Evolutionary conservation across 75 land plant genomes (phyloP).

Genomic region (Cunninghamia lanceolata): DNA sequence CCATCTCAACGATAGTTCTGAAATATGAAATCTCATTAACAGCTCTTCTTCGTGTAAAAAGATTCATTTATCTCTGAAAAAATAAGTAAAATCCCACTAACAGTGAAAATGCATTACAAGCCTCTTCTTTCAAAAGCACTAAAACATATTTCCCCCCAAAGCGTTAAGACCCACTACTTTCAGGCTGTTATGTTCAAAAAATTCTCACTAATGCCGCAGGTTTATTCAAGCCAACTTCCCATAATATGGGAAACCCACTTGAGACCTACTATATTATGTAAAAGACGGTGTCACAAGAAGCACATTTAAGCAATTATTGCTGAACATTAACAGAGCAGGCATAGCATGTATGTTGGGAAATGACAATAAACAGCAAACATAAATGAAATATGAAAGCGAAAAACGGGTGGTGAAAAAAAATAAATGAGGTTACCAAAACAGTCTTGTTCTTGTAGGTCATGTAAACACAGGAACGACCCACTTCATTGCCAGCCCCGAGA

Average conservation of each 20-base stretch:
- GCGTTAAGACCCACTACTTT: too few relatives aligned
- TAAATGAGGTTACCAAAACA: constrained; percentile 51
- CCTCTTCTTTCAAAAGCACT: too few relatives aligned
- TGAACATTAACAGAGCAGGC: not conserved
- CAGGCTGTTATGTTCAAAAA: too few relatives aligned
- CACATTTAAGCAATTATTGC: not conserved
- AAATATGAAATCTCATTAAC: too few relatives aligned
- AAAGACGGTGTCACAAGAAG: not conserved
- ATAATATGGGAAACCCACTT: not conserved
- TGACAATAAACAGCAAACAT: not conserved
- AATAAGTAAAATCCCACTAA: not conserved
- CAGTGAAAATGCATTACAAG: not conserved
- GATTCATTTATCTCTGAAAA: not conserved
- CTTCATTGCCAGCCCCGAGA: constrained; percentile 96
- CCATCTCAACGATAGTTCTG: too few relatives aligned
- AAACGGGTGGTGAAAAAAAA: not conserved
- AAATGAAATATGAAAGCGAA: not conserved
- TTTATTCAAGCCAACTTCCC: too few relatives aligned
- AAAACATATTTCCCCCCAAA: too few relatives aligned
- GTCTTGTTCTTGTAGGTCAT: constrained; percentile 91
- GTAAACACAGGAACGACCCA: constrained; percentile 92
- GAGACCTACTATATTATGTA: not conserved
- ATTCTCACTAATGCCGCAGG: too few relatives aligned
- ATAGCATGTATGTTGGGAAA: not conserved
- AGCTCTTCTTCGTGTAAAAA: too few relatives aligned